A percentile compares a stretch with the other conserved stretches of the same genome.
Conservation (phyloP, 371 early-diverging fungal species). For the Phascolomyces articulosus region DNA sequence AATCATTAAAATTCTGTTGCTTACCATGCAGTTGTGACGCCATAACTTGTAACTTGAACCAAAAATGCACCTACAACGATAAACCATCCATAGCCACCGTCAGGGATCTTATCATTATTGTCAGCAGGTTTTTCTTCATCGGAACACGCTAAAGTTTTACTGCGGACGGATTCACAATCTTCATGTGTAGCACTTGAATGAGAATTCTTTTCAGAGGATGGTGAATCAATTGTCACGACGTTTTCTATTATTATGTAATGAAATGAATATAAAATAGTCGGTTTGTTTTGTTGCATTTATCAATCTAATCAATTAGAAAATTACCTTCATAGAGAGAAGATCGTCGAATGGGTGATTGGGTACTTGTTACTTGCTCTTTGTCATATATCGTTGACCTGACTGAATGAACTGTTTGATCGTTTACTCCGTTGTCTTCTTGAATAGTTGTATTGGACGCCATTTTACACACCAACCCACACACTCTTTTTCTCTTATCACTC, state of each 20-base stretch:
- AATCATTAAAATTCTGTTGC: neutral
- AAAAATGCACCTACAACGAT: slow-evolving; percentile 56
- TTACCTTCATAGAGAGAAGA: slow-evolving; percentile 1
- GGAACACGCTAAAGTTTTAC: neutral
- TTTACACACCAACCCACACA: neutral
- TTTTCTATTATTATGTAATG: neutral
- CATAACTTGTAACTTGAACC: slow-evolving; percentile 56
- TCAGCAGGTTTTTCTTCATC: neutral
- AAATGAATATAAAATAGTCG: neutral
- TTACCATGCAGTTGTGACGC: slow-evolving; percentile 35
- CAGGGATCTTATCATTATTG: slow-evolving; percentile 18
- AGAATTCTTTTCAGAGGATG: slow-evolving; percentile 3
- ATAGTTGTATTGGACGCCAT: slow-evolving; percentile 1
- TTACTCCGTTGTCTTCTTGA: slow-evolving; percentile 26
- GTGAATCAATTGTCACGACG: neutral
- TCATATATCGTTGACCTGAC: slow-evolving; percentile 16
- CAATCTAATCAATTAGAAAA: too few species aligned
- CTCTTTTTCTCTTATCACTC: slow-evolving; percentile 1
- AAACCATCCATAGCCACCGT: slow-evolving; percentile 59
- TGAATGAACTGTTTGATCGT: slow-evolving; percentile 19
- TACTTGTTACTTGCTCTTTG: neutral
- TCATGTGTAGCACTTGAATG: neutral
- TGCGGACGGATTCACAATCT: neutral
- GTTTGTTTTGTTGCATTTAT: too few species aligned
- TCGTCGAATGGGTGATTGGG: neutral